phyloP scores from a whole-genome alignment of 2,329 filamentous ascomycete genomes.

The Diplodia corticola region DNA sequence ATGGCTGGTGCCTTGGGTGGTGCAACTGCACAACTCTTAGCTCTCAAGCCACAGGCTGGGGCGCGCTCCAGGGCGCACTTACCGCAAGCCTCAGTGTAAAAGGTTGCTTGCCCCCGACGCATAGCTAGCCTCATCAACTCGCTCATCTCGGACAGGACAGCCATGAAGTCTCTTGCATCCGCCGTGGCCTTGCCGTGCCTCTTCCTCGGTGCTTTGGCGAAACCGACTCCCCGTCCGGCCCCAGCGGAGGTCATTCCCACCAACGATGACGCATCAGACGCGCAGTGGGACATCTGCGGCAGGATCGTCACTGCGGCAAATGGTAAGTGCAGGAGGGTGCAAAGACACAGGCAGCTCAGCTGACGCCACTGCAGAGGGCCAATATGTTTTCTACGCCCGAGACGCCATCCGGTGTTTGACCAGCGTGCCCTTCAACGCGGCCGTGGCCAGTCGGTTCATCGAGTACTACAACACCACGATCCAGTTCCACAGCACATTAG shows the following conservation, averaged over 20 bases:
- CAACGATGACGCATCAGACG: neutral
- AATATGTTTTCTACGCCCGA: conserved; percentile 26
- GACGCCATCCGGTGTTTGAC: conserved; percentile 45
- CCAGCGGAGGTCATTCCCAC: neutral
- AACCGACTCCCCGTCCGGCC: neutral
- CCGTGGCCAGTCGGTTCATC: conserved; percentile 47
- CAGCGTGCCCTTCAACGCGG: conserved; percentile 49
- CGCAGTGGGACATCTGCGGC: neutral
- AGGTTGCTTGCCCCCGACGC: neutral
- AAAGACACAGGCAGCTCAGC: neutral
- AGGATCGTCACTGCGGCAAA: neutral
- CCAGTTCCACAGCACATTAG: conserved; percentile 48
- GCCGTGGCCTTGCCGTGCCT: neutral
- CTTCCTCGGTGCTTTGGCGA: neutral
- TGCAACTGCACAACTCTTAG: neutral
- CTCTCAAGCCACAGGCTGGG: neutral
- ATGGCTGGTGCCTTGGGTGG: neutral
- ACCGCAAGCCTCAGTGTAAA: neutral
- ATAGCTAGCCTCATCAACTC: neutral
- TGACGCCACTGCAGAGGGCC: neutral
- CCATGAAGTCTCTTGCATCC: neutral
- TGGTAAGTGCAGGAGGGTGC: neutral
- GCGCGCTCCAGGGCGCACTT: neutral
- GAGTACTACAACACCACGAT: conserved; percentile 49
- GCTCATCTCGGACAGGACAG: neutral